These are phyloP conservation scores for Gnaphalium uliginosum DNA, from an alignment of 129 eudicot species.

Conservation along the genomic window DNA sequence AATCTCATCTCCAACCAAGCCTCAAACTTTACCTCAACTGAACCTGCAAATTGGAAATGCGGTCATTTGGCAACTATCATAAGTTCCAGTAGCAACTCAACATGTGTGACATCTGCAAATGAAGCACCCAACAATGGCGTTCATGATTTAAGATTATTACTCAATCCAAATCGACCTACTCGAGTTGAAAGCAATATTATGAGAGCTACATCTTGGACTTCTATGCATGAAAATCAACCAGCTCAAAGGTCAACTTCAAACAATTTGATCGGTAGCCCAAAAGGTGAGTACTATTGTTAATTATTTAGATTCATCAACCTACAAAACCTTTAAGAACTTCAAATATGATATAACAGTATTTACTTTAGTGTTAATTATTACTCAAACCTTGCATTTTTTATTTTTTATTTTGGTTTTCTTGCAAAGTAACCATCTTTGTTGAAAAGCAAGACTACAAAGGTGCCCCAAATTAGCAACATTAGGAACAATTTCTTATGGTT, in stretches of 20 bases:
- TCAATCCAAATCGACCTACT: not conserved
- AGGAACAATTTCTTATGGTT: constrained; percentile 1
- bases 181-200: constrained; percentile 18
- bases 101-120: not conserved
- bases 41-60: constrained; percentile 33
- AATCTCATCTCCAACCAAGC: constrained; percentile 12
- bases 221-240: constrained; percentile 27
- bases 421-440: constrained; percentile 5
- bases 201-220: constrained; percentile 17
- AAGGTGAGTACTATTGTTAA: constrained; percentile 17
- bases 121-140: constrained; percentile 6
- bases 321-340: not conserved
- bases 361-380: constrained; percentile 1
- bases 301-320: not conserved
- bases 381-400: not conserved
- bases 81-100: constrained; percentile 15
- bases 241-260: constrained; percentile 26
- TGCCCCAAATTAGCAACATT: not conserved
- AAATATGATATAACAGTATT: not conserved
- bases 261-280: constrained; percentile 19
- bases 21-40: constrained; percentile 19
- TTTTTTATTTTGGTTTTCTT: no score
- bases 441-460: not conserved
- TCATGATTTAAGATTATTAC: constrained; percentile 8
- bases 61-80: constrained; percentile 37